These are phyloP conservation scores for Elsinoe necatrix DNA, from an alignment of 2,329 filamentous ascomycete species.

Conservation along the genomic window DNA sequence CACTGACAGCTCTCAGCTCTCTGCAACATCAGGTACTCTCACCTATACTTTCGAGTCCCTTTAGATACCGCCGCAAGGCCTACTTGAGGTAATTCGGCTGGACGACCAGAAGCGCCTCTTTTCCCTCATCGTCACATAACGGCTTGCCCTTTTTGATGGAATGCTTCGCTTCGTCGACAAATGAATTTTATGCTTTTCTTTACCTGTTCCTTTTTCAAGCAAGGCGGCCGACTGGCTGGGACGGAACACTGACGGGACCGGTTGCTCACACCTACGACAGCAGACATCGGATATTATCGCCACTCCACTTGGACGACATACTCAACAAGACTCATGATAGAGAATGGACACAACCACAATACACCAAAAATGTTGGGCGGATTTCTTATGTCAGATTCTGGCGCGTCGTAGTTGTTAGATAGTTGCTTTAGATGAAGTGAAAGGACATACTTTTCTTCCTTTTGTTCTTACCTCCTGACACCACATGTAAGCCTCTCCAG, in stretches of 20 bases:
- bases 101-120: not conserved
- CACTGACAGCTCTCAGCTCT: conserved; percentile 34
- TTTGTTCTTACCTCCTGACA: no score
- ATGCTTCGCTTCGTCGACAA: conserved; percentile 11
- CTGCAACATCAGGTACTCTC: conserved; percentile 42
- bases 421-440: conserved; percentile 3
- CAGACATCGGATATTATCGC: not conserved
- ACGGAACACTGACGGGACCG: not conserved
- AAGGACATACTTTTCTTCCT: not conserved
- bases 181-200: conserved; percentile 13
- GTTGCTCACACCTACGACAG: not conserved
- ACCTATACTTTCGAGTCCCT: conserved; percentile 35
- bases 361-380: not conserved
- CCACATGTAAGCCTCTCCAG: no score
- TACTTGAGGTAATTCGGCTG: not conserved
- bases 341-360: not conserved
- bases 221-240: not conserved
- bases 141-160: not conserved
- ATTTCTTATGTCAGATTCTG: not conserved
- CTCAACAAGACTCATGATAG: conserved; percentile 7
- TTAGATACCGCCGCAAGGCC: conserved; percentile 1
- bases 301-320: not conserved
- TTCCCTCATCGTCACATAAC: conserved; percentile 1
- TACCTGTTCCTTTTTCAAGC: not conserved
- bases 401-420: not conserved